Conservation (phyloP, 2,329 filamentous ascomycete species). For the Exophiala dermatitidis region DNA sequence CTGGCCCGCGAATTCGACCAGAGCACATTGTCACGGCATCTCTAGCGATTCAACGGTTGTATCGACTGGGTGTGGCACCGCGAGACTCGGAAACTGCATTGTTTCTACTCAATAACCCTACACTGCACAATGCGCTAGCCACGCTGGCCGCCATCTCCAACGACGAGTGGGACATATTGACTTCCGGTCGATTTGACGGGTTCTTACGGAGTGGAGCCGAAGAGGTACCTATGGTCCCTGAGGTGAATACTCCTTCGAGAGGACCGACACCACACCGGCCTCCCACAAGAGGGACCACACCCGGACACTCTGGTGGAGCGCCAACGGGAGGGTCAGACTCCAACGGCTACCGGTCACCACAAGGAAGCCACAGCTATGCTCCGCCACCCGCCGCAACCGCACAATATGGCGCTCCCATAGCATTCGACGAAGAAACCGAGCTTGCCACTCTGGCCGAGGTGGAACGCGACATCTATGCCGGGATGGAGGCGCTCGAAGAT, state of each 20-base stretch:
- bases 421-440: constrained; percentile 88
- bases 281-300: constrained; percentile 28
- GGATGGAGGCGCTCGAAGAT: constrained; percentile 91
- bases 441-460: constrained; percentile 84
- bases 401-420: constrained; percentile 65
- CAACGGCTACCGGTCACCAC: constrained; percentile 37
- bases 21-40: constrained; percentile 69
- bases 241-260: constrained; percentile 27
- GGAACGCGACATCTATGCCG: constrained; percentile 83
- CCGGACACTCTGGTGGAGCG: constrained; percentile 31
- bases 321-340: constrained; percentile 37
- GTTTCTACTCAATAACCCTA: constrained; percentile 74
- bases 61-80: constrained; percentile 64
- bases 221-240: constrained; percentile 32
- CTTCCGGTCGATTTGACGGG: constrained; percentile 87
- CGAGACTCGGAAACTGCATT: constrained; percentile 80
- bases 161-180: constrained; percentile 94
- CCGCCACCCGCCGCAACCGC: constrained; percentile 46
- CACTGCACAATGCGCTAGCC: constrained; percentile 76
- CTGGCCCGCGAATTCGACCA: constrained; percentile 59
- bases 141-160: constrained; percentile 81
- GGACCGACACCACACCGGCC: constrained; percentile 20
- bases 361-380: constrained; percentile 35
- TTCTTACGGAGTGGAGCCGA: constrained; percentile 93
- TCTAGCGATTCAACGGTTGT: constrained; percentile 74